Evolutionary conservation across 2,329 filamentous ascomycete genomes (phyloP), one percentile per base, ranked within the genome.

Genomic region (Sclerotinia nivalis): DNA sequence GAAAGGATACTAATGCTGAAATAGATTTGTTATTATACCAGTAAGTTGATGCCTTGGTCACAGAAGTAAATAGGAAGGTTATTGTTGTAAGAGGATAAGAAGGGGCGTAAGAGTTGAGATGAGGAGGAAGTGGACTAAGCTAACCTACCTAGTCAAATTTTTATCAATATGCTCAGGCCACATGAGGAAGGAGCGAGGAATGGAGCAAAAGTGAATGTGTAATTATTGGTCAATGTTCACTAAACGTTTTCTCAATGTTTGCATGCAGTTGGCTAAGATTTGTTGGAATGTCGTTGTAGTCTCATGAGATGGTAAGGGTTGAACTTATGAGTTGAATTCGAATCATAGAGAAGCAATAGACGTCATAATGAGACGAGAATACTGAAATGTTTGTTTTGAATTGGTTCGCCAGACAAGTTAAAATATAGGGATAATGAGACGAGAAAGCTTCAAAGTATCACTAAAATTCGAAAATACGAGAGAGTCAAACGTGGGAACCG

Each of bases 401-500:
- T 62, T 18, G 20, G n/a, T 13, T 9, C n/a, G 18, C 10, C n/a
- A 10, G 22, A 1, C 1, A 49, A 9, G 22, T 12, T 18, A 15
- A 13, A 15, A 49, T 47, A 25, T 25, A 34, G 12, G 20, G 6
- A 25, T 49, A 4, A 34, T 47, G 7, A 25, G 28, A 10, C 5
- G 9, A 34, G 20, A 62, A 22, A n/a, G 28, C 34, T 37, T n/a
- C 34, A 8, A 58, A 49, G 7, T n/a, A 28, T 13, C 6, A 52
- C 8, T 22, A 0, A 3, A 10, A 28, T 13, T 7, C 25, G 22
- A 12, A 25, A 12, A 7, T 8, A 1, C 7, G 2, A 10, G 2
- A 28, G 37, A 2, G 40, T 13, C 2, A 28, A 5, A 15, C 1
- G 28, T 25, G 9, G 20, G 13, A 64, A 64, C n/a, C 2, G 2